Conservation (phyloP, 352 stramenopile species). For the Peronospora tabacina region DNA sequence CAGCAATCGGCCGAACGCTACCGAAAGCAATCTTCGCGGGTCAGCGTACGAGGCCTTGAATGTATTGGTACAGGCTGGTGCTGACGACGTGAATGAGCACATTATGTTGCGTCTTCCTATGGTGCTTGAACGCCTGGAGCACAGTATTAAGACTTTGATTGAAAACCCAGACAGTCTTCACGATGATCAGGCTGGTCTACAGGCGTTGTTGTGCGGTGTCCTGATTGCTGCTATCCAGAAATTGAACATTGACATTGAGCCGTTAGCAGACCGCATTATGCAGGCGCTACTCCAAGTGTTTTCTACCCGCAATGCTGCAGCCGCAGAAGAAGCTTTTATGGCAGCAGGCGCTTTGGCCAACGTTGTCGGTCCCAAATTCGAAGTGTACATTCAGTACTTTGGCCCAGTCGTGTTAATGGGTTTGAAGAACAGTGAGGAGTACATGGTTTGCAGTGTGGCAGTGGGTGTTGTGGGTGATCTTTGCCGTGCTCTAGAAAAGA, state of each 20-base stretch:
- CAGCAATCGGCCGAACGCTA: conserved; percentile 82
- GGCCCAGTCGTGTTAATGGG: conserved; percentile 88
- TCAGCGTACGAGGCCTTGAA: conserved; percentile 92
- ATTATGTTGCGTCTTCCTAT: conserved; percentile 74
- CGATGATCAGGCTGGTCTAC: conserved; percentile 63
- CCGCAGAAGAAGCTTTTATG: conserved; percentile 95
- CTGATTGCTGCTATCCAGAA: conserved; percentile 92
- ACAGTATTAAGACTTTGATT: conserved; percentile 53
- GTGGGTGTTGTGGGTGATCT: conserved; percentile 94
- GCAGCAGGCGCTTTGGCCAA: conserved; percentile 90
- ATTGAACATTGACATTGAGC: conserved; percentile 81
- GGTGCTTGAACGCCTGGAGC: conserved; percentile 70
- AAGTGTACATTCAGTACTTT: conserved; percentile 94
- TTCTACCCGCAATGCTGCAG: conserved; percentile 87
- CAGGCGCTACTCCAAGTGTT: conserved; percentile 93
- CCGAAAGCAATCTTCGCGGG: conserved; percentile 87
- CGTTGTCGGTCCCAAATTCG: conserved; percentile 87
- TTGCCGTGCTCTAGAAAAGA: conserved; percentile 86
- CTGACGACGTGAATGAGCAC: conserved; percentile 66
- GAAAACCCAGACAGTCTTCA: conserved; percentile 70
- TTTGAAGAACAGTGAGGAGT: conserved; percentile 92
- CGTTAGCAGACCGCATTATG: conserved; percentile 92
- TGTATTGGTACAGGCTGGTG: conserved; percentile 87
- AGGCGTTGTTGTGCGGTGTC: conserved; percentile 86
- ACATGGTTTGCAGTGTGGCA: conserved; percentile 93